Base-by-base conservation (phyloP, 1,284 basidiomycete genomes). In the Pseudozyma flocculosa region DNA sequence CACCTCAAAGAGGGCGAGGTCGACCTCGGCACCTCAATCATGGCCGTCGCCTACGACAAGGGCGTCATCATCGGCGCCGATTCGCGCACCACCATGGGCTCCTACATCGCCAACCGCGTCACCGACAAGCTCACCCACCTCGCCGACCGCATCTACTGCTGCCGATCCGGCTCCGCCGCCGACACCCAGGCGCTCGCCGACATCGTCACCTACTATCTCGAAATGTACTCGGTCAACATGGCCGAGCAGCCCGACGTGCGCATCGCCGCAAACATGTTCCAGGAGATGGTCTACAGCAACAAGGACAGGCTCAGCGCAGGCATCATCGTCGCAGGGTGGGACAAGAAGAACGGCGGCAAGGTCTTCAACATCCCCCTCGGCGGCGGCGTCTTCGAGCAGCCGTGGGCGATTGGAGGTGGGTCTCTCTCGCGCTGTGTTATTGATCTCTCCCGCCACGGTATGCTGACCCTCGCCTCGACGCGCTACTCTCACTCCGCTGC, bases 311-410 rank as follows among this genome's bases (percentile, higher is more conserved):
- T 98, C 36, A 86, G 84, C 38, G 95, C 95, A 1, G 94, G 95
- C 24, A 96, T 99, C 79, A 98, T 99, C 72, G 92, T 97, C 21
- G 95, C 89, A 15, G 95, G 95, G 0, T 99, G 94, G 92, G 95
- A 99, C 80, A 88, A 87, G 78, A 86, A 91, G 70, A 82, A 82
- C 42, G 94, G 94, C n/a, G 90, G 93, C 0, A 89, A 88, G 59
- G 94, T 98, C 39, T 98, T 92, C 82, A 97, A 96, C 78, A 91
- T 75, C 15, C 69, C 73, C 9, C 57, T 76, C 2, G 72, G 70
- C 22, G 75, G 72, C 8, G 73, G 70, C n/a, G 50, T 71, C 14
- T 74, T 77, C 46, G 59, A 76, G 49, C 68, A 73, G 43, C 72
- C 74, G 1, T 75, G 70, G 73, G 73, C 73, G 1, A 74, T 76